phyloP scores from a whole-genome alignment of 306 rosid species.

The Glycine latifolia region DNA sequence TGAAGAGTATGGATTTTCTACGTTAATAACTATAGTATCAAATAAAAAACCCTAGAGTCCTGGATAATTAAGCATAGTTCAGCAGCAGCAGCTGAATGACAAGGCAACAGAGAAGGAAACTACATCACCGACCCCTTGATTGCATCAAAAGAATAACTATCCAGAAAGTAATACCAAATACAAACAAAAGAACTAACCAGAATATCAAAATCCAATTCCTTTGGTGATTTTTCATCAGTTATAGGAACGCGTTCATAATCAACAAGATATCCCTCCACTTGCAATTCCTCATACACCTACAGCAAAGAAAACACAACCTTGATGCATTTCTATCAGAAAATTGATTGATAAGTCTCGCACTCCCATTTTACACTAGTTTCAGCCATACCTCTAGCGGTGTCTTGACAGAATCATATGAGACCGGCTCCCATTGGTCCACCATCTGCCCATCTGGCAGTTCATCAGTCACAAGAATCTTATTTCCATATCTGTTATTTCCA shows the following conservation, averaged over 20 bases:
- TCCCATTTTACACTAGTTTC: slow-evolving; percentile 39
- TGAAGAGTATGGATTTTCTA: slow-evolving; percentile 24
- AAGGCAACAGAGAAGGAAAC: slow-evolving; percentile 9
- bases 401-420: slow-evolving; percentile 74
- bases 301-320: slow-evolving; percentile 41
- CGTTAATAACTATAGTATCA: slow-evolving; percentile 3
- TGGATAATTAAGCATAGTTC: slow-evolving; percentile 4
- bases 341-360: slow-evolving; percentile 25
- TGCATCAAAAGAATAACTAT: slow-evolving; percentile 26
- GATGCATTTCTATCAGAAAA: slow-evolving; percentile 43
- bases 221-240: slow-evolving; percentile 95
- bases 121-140: slow-evolving; percentile 33
- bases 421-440: slow-evolving; percentile 98
- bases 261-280: slow-evolving; percentile 79
- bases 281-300: slow-evolving; percentile 87
- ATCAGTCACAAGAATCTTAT: slow-evolving; percentile 94
- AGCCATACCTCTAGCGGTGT: slow-evolving; percentile 80
- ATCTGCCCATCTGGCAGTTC: slow-evolving; percentile 98
- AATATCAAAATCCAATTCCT: slow-evolving; percentile 86
- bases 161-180: slow-evolving; percentile 13
- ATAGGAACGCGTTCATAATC: slow-evolving; percentile 94
- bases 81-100: slow-evolving; percentile 28
- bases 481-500: slow-evolving; percentile 72
- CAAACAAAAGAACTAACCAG: slow-evolving; percentile 62
- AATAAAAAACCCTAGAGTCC: neutral